Evolutionary conservation across 2,329 filamentous ascomycete genomes (phyloP).

Genomic region (Cercospora brassicicola): DNA sequence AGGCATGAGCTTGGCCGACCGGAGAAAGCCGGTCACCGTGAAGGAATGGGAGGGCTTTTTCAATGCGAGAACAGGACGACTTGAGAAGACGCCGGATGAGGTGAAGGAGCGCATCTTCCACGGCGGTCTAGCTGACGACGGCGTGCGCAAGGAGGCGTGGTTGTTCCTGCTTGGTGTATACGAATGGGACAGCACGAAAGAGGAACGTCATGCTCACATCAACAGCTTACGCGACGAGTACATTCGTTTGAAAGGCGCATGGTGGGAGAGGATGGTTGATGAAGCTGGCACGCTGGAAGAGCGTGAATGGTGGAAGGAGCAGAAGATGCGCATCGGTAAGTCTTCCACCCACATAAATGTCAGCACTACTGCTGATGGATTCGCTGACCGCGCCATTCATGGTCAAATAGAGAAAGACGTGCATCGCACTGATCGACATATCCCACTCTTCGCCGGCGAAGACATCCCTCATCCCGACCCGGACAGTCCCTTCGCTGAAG

Average conservation of each 20-base stretch:
- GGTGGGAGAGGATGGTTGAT: constrained; percentile 93
- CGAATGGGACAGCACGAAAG: constrained; percentile 84
- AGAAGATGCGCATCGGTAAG: constrained; percentile 88
- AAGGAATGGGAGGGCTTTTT: constrained; percentile 93
- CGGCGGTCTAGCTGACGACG: constrained; percentile 84
- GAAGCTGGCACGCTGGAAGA: constrained; percentile 76
- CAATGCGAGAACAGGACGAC: constrained; percentile 68
- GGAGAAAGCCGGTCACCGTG: constrained; percentile 72
- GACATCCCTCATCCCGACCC: constrained; percentile 96
- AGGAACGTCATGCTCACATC: constrained; percentile 79
- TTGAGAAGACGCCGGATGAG: constrained; percentile 82
- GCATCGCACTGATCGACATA: constrained; percentile 89
- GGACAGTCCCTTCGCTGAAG: constrained; percentile 87
- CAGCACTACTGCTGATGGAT: constrained; percentile 29
- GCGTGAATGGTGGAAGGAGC: constrained; percentile 95
- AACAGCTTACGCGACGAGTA: constrained; percentile 91
- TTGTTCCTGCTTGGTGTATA: constrained; percentile 88
- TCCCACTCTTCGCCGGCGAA: constrained; percentile 93
- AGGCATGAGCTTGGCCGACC: constrained; percentile 71
- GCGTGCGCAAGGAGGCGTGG: constrained; percentile 95
- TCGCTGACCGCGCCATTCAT: constrained; percentile 51
- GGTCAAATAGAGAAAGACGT: constrained; percentile 85
- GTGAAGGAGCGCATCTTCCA: constrained; percentile 98
- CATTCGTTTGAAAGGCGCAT: constrained; percentile 85
- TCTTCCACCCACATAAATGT: constrained; percentile 16